Conservation (phyloP, 805 yeast species). For the Vanderwaltozyma yarrowii region DNA sequence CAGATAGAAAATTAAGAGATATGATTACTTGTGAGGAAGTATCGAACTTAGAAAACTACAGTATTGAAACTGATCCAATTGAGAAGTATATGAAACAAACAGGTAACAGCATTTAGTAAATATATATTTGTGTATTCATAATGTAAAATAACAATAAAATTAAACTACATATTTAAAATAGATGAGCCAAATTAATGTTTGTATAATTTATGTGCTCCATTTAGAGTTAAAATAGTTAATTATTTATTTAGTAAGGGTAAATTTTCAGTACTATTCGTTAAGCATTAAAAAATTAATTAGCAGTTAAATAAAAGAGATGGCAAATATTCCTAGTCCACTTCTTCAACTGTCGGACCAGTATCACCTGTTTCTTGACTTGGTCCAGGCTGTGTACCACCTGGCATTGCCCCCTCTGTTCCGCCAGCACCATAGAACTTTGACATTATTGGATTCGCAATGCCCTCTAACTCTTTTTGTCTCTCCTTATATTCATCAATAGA, state of each 20-base stretch:
- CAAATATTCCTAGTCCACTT: conserved; percentile 44
- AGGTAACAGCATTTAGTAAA: conserved; percentile 24
- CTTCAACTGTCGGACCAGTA: conserved; percentile 68
- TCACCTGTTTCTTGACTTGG: conserved; percentile 38
- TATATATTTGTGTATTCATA: too few relatives aligned
- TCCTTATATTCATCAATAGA: conserved; percentile 82
- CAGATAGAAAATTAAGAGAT: conserved; percentile 54
- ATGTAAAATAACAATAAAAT: not conserved
- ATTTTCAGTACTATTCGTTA: too few relatives aligned
- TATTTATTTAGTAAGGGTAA: too few relatives aligned
- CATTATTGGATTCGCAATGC: conserved; percentile 90
- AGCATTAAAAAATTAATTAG: too few relatives aligned
- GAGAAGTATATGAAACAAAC: conserved; percentile 34
- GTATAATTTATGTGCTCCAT: too few relatives aligned
- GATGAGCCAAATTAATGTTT: too few relatives aligned
- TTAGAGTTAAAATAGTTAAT: too few relatives aligned
- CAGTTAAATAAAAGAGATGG: too few relatives aligned
- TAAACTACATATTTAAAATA: too few relatives aligned
- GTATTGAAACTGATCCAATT: conserved; percentile 49
- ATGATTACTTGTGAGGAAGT: conserved; percentile 40
- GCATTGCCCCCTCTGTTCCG: conserved; percentile 49
- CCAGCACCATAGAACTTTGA: conserved; percentile 91
- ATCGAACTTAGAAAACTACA: conserved; percentile 36
- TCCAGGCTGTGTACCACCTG: conserved; percentile 40
- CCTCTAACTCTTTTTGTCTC: conserved; percentile 91